Evolutionary conservation across 768 basidiomycete genomes (phyloP).

Genomic region (Phanerochaete sordida): DNA sequence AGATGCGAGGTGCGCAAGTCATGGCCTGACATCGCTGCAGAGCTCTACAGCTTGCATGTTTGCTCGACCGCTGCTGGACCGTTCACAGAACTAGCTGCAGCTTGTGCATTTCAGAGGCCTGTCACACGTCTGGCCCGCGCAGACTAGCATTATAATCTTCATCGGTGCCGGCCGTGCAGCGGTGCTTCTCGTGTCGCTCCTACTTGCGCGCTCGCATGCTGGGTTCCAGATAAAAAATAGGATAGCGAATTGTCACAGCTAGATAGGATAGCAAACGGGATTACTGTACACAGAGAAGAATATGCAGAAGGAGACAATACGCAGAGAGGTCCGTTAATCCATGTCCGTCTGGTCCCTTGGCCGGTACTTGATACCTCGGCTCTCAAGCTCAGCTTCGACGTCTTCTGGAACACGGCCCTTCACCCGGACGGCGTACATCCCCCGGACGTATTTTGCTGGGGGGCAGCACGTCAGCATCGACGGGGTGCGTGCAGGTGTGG

Average conservation of each 20-base stretch:
- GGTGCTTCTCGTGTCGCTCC: too few relatives aligned
- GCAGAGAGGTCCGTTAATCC: constrained; percentile 37
- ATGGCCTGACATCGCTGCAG: too few relatives aligned
- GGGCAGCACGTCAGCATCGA: neutral
- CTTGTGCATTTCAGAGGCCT: too few relatives aligned
- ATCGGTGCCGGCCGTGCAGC: too few relatives aligned
- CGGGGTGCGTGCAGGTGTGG: constrained; percentile 1
- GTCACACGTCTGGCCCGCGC: too few relatives aligned
- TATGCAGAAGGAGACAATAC: neutral
- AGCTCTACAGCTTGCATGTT: neutral
- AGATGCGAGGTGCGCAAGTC: too few relatives aligned
- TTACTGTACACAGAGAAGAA: neutral
- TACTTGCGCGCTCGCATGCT: too few relatives aligned
- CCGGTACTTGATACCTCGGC: constrained; percentile 78
- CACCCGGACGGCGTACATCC: constrained; percentile 92
- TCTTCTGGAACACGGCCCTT: constrained; percentile 84
- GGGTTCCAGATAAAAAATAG: too few relatives aligned
- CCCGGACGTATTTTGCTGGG: constrained; percentile 83
- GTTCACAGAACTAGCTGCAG: too few relatives aligned
- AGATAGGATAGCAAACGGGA: too few relatives aligned
- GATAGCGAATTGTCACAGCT: too few relatives aligned
- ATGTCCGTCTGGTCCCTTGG: constrained; percentile 78
- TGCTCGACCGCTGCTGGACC: neutral
- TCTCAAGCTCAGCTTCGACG: constrained; percentile 76
- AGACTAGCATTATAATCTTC: too few relatives aligned